Percentiles rank a stretch among this genome's conserved stretches.
These are phyloP conservation scores for Escovopsis sp. DNA, from an alignment of 2,329 filamentous ascomycete species.

Conservation along the genomic window DNA sequence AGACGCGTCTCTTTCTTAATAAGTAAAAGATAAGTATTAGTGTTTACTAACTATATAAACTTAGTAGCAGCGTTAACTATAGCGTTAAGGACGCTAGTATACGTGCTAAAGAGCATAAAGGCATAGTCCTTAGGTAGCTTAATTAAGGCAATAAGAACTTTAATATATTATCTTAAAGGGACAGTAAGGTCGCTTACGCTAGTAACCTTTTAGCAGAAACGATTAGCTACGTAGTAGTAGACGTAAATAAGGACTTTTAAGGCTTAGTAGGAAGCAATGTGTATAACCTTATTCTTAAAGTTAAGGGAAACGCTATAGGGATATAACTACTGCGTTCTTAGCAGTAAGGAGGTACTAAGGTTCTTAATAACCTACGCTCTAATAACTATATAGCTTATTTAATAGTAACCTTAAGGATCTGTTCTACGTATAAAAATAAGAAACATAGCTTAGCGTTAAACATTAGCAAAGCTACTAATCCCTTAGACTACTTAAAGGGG, in stretches of 20 bases:
- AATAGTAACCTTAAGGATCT: not conserved
- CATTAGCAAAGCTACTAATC: not conserved
- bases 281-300: conserved; percentile 1
- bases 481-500: not conserved
- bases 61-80: too few relatives aligned
- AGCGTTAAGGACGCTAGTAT: too few relatives aligned
- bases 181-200: too few relatives aligned
- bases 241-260: not conserved
- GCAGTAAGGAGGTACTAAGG: not conserved
- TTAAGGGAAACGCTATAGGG: not conserved
- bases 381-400: not conserved
- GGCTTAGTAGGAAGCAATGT: not conserved
- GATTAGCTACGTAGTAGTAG: not conserved
- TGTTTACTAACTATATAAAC: too few relatives aligned
- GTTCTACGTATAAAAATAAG: not conserved
- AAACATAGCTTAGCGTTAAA: not conserved
- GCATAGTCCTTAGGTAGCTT: too few relatives aligned
- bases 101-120: too few relatives aligned
- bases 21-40: too few relatives aligned
- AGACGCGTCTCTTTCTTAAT: not conserved
- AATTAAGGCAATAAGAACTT: too few relatives aligned
- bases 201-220: too few relatives aligned
- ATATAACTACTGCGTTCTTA: not conserved
- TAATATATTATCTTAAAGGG: too few relatives aligned
- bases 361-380: not conserved